phyloP scores from a whole-genome alignment of 164 flowering plant genomes.

The Sedum album region DNA sequence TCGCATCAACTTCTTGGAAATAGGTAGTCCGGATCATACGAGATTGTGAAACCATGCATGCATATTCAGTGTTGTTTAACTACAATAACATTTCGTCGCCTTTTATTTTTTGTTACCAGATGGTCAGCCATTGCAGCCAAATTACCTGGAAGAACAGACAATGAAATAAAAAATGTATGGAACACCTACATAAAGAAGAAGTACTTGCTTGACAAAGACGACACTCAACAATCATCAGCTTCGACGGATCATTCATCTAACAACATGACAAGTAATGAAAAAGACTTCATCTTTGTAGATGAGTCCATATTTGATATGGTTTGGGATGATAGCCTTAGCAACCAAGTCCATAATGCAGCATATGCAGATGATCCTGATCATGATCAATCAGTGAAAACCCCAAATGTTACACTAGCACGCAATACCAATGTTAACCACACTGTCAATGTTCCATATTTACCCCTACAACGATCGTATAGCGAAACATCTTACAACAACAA shows the following conservation, averaged over 20 bases:
- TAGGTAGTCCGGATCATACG: neutral
- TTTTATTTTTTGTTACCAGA: neutral
- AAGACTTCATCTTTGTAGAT: neutral
- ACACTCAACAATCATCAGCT: neutral
- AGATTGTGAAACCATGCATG: neutral
- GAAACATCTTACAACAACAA: constrained; percentile 1
- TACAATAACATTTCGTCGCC: neutral
- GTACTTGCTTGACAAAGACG: neutral
- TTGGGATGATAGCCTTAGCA: neutral
- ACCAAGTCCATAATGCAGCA: neutral
- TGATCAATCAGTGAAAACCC: neutral
- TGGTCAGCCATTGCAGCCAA: constrained; percentile 11
- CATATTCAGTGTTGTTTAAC: neutral
- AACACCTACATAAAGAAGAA: constrained; percentile 9
- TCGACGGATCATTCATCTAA: neutral
- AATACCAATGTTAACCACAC: neutral
- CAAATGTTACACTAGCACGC: neutral
- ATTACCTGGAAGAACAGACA: constrained; percentile 10
- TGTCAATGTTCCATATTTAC: neutral
- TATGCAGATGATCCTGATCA: neutral
- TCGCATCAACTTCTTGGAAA: constrained; percentile 4
- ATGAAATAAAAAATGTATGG: constrained; percentile 11
- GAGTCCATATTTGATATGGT: neutral
- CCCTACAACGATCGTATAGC: neutral
- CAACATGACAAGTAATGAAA: neutral